phyloP scores from a whole-genome alignment of 2,329 filamentous ascomycete species.

The Trichoderma endophyticum region DNA sequence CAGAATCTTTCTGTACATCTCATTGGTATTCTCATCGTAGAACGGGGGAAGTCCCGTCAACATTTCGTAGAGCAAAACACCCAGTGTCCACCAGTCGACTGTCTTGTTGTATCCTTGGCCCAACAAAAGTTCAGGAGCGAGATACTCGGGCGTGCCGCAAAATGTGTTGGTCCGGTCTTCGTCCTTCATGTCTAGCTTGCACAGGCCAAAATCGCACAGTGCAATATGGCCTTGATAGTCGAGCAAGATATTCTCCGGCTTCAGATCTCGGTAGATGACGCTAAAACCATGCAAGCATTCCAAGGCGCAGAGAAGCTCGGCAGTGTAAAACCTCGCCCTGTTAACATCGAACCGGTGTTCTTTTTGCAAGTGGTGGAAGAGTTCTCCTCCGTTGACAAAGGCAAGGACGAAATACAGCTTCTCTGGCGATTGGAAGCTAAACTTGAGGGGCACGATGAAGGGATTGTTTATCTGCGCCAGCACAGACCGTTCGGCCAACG shows the following conservation, averaged over 20 bases:
- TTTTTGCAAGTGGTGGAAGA: constrained; percentile 96
- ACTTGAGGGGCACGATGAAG: constrained; percentile 97
- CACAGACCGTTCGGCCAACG: constrained; percentile 93
- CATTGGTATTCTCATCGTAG: constrained; percentile 98
- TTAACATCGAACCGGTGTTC: constrained; percentile 98
- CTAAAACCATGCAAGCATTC: constrained; percentile 98
- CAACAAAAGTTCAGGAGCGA: constrained; percentile 88
- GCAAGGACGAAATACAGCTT: constrained; percentile 96
- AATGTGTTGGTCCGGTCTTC: constrained; percentile 98
- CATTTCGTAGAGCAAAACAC: constrained; percentile 97
- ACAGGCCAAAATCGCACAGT: constrained; percentile 95
- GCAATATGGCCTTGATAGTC: constrained; percentile 98
- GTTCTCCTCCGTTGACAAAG: constrained; percentile 95
- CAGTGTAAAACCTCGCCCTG: constrained; percentile 93
- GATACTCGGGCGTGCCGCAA: constrained; percentile 95
- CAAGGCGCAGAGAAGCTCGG: constrained; percentile 89
- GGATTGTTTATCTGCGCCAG: constrained; percentile 99
- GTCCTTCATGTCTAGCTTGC: constrained; percentile 99
- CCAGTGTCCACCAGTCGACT: constrained; percentile 98
- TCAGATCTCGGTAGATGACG: constrained; percentile 80
- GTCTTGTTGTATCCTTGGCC: constrained; percentile 97
- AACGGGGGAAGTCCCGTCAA: constrained; percentile 94
- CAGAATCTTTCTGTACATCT: constrained; percentile 99
- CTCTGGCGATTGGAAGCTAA: constrained; percentile 98
- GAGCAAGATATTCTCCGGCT: constrained; percentile 90